A percentile compares a stretch with the other conserved stretches of the same genome.
Conservation (phyloP, 306 rosid genomes). For the Corylus americana region DNA sequence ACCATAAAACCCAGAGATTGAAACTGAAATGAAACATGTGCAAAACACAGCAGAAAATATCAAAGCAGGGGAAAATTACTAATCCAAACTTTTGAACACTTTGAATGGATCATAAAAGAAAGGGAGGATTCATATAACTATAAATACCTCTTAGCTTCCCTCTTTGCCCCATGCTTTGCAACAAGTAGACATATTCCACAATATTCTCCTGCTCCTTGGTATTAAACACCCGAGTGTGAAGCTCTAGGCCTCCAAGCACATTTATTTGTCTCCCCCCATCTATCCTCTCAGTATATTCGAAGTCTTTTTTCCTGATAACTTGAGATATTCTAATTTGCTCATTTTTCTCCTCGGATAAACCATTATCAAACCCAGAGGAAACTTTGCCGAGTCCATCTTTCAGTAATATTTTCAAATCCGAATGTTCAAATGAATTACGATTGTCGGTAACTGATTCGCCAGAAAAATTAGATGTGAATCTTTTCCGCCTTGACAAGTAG, state of each 20-base stretch:
- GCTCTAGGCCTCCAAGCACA: conserved; percentile 53
- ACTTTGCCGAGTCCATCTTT: conserved; percentile 35
- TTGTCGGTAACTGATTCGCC: not conserved
- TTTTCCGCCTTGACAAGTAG: not conserved
- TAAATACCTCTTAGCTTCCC: conserved; percentile 49
- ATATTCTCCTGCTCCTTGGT: conserved; percentile 44
- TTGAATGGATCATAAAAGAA: conserved; percentile 5
- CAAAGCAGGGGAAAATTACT: not conserved
- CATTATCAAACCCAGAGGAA: conserved; percentile 17
- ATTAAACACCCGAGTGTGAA: conserved; percentile 50
- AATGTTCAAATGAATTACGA: not conserved
- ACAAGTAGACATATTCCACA: conserved; percentile 32
- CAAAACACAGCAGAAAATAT: not conserved
- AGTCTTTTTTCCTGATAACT: conserved; percentile 34
- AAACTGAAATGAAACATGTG: not conserved
- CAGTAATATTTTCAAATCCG: conserved; percentile 17
- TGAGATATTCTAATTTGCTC: conserved; percentile 32
- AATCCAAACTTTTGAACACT: not conserved
- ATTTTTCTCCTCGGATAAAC: conserved; percentile 27
- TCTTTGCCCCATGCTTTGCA: conserved; percentile 45
- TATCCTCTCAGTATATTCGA: conserved; percentile 25
- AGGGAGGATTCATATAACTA: not conserved
- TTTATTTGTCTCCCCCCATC: conserved; percentile 34
- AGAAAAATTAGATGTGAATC: not conserved
- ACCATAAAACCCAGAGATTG: not conserved